Percentiles rank a stretch among this genome's conserved stretches.
phyloP scores from a whole-genome alignment of 2,329 filamentous ascomycete genomes.

The Metarhizium album region DNA sequence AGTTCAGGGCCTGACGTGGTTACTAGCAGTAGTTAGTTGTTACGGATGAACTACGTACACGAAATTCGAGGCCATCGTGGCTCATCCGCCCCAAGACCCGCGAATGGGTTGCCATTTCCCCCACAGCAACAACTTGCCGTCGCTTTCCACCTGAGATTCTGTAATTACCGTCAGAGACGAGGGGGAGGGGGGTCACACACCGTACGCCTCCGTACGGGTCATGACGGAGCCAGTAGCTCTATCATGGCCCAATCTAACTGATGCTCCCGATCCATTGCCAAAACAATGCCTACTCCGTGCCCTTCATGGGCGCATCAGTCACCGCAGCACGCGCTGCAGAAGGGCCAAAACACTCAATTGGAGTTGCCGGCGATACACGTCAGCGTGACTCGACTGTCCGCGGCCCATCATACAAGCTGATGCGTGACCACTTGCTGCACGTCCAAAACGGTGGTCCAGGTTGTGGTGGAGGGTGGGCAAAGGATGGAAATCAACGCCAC shows the following conservation, averaged over 20 bases:
- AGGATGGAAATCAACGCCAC: slow-evolving; percentile 2
- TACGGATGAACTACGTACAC: too few species aligned
- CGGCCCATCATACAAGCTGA: neutral
- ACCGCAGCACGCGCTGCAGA: neutral
- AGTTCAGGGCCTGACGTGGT: too few species aligned
- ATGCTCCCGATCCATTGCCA: neutral
- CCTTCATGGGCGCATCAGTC: neutral
- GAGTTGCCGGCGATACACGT: neutral
- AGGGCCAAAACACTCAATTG: neutral
- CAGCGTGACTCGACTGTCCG: neutral
- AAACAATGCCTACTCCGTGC: neutral
- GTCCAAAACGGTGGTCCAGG: neutral
- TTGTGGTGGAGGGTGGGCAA: slow-evolving; percentile 3
- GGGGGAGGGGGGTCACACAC: neutral
- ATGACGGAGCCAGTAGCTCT: neutral
- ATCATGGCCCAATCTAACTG: neutral
- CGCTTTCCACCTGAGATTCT: too few species aligned
- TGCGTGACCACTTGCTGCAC: neutral
- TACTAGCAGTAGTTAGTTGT: too few species aligned
- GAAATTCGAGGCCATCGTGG: too few species aligned
- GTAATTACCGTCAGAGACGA: neutral
- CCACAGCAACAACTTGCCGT: too few species aligned
- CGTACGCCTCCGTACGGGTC: neutral
- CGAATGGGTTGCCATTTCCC: too few species aligned
- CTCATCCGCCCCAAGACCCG: too few species aligned